Evolutionary conservation across 768 basidiomycete genomes (phyloP).

Genomic region (Pisolithus orientalis): DNA sequence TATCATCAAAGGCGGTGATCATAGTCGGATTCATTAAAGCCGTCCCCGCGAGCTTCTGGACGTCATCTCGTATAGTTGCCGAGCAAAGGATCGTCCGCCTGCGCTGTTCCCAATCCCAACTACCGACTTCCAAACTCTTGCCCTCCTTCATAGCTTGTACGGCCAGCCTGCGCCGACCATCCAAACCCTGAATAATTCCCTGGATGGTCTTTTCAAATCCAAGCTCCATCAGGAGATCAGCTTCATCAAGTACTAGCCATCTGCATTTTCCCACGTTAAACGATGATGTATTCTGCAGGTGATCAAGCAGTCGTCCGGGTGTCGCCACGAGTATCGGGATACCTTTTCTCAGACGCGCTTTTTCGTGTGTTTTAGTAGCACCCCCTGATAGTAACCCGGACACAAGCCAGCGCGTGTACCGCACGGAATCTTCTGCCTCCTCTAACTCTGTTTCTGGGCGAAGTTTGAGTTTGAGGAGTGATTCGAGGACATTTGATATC

Average conservation of each 20-base stretch:
- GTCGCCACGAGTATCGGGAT: conserved; percentile 93
- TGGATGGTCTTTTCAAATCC: conserved; percentile 95
- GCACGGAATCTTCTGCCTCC: conserved; percentile 36
- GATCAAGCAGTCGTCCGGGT: conserved; percentile 91
- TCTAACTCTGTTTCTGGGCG: conserved; percentile 50
- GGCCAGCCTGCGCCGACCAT: conserved; percentile 75
- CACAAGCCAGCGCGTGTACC: conserved; percentile 86
- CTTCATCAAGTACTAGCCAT: conserved; percentile 96
- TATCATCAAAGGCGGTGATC: conserved; percentile 67
- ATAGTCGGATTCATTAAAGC: conserved; percentile 75
- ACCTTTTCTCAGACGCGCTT: conserved; percentile 90
- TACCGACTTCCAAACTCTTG: conserved; percentile 66
- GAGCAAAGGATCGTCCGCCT: conserved; percentile 91
- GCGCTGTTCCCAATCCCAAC: conserved; percentile 76
- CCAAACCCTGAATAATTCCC: conserved; percentile 82
- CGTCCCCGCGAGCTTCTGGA: conserved; percentile 86
- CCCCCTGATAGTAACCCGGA: conserved; percentile 92
- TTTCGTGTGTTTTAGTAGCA: conserved; percentile 91
- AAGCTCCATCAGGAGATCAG: conserved; percentile 95
- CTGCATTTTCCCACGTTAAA: conserved; percentile 91
- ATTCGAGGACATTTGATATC: conserved; percentile 91
- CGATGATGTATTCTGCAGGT: conserved; percentile 90
- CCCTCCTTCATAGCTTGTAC: conserved; percentile 59
- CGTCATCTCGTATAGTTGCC: conserved; percentile 92
- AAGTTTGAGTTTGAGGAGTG: conserved; percentile 69